Conservation (phyloP, 2,329 filamentous ascomycete genomes). For the Hymenotorrendiella dingleyae region DNA sequence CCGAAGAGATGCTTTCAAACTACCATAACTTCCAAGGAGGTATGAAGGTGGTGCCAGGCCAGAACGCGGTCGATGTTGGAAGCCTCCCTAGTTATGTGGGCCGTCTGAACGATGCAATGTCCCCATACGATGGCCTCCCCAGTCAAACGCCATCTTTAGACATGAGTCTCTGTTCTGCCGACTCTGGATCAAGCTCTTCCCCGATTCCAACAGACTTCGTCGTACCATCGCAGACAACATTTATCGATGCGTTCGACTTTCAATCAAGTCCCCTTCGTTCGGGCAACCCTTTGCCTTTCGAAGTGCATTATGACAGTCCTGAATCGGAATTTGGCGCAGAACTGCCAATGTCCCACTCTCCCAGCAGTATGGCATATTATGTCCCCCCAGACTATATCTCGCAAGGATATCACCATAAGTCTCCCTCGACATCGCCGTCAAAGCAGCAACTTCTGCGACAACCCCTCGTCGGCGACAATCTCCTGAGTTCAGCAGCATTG, state of each 20-base stretch:
- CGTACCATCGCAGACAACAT: conserved; percentile 24
- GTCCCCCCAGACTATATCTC: background rate
- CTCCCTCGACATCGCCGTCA: conserved; percentile 9
- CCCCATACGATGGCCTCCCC: conserved; percentile 7
- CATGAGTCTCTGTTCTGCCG: conserved; percentile 17
- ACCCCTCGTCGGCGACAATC: conserved; percentile 1
- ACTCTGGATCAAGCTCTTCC: conserved; percentile 13
- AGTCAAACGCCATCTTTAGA: conserved; percentile 14
- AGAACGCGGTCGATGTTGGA: conserved; percentile 7
- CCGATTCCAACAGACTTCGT: conserved; percentile 19
- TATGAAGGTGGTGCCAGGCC: conserved; percentile 6
- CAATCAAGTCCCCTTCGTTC: conserved; percentile 14
- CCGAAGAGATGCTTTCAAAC: conserved; percentile 13
- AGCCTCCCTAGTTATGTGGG: conserved; percentile 4
- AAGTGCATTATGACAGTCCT: conserved; percentile 9
- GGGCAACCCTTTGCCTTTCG: conserved; percentile 11
- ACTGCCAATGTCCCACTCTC: background rate
- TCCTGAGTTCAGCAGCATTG: conserved; percentile 7
- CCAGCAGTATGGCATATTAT: conserved; percentile 4
- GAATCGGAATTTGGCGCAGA: conserved; percentile 6
- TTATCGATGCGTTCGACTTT: conserved; percentile 17
- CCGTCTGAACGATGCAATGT: background rate
- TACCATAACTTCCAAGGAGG: conserved; percentile 8
- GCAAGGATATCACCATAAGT: too few relatives aligned
- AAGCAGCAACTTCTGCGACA: conserved; percentile 1